Base-by-base conservation (phyloP, 202 grass and related monocot species). In the Schoenoplectus tabernaemontani region DNA sequence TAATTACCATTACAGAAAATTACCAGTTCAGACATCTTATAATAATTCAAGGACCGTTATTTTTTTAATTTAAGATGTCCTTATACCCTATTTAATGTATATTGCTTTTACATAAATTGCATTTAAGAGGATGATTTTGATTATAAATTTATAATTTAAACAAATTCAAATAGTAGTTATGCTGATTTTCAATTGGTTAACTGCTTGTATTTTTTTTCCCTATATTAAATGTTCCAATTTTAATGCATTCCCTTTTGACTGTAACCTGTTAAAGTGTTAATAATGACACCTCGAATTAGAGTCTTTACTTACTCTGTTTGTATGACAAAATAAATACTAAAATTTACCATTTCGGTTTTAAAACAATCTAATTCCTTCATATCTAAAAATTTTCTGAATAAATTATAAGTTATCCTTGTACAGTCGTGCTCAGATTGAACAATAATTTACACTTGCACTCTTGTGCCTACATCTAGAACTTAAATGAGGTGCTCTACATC, bases 221-320 rank as follows among this genome's bases (percentile, higher is more conserved):
- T 34, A 12, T 23, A 54, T 17, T 8, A 51, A 76, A 53, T 51
- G 42, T 39, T 30, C 30, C 13, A 53, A 76, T 30, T 16, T 56
- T 88, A 11, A 39, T 12, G 20, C 39, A 5, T 58, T 20, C 57
- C 77, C 2, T n/a, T 54, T 59, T 57, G 26, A 13, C 12, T 72
- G 51, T 56, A 56, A 56, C 13, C 15, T n/a, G n/a, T n/a, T n/a
- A n/a, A n/a, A n/a, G n/a, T 61, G 20, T 83, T 86, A 56, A 50
- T 16, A 54, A 54, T 19, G 16, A 19, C 73, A 64, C n/a, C n/a
- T n/a, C n/a, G n/a, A 15, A 16, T 17, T 41, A 13, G 44, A 26
- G 16, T 51, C 15, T 28, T 51, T 11, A 23, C 10, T 72, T 77
- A 20, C 16, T 57, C 26, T 39, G 48, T 20, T 34, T 36, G 50